Evolutionary conservation across 2,329 filamentous ascomycete species (phyloP).

Genomic region (Beauveria australis): DNA sequence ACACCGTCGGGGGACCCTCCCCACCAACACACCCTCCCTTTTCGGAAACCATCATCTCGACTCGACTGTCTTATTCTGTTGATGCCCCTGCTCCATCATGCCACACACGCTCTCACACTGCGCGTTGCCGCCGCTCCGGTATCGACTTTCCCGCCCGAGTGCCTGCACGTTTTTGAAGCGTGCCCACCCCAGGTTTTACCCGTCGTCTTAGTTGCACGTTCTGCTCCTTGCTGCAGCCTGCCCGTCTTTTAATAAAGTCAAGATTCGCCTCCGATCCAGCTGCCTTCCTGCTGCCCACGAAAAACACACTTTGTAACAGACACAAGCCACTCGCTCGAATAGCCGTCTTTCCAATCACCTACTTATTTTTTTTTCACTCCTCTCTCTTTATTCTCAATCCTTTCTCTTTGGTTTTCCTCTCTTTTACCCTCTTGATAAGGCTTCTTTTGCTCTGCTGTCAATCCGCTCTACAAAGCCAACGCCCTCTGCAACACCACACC

Average conservation of each 20-base stretch:
- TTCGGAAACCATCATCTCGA: not conserved
- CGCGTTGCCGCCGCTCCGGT: slow-evolving; percentile 2
- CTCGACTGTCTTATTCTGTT: slow-evolving; percentile 1
- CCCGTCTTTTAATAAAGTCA: slow-evolving; percentile 2
- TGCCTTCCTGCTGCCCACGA: not conserved
- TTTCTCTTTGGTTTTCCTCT: not conserved
- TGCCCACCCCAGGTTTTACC: slow-evolving; percentile 2
- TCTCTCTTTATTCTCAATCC: not conserved
- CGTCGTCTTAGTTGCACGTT: not conserved
- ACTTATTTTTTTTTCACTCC: not conserved
- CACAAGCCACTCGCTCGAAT: not conserved
- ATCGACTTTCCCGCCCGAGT: not conserved
- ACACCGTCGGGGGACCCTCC: not conserved
- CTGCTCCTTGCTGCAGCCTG: not conserved
- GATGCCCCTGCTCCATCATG: slow-evolving; percentile 1
- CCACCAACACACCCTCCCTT: slow-evolving; percentile 2
- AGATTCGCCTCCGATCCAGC: slow-evolving; percentile 6
- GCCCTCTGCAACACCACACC: not conserved
- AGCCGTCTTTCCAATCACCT: not conserved
- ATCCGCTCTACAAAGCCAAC: not conserved
- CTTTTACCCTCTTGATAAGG: not conserved
- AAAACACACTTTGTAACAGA: slow-evolving; percentile 3
- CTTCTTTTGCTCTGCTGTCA: not conserved
- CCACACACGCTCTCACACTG: not conserved
- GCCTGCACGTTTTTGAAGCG: not conserved